Evolutionary conservation across 73 alveolate species (phyloP).

Genomic region (Tetrahymena thermophila): DNA sequence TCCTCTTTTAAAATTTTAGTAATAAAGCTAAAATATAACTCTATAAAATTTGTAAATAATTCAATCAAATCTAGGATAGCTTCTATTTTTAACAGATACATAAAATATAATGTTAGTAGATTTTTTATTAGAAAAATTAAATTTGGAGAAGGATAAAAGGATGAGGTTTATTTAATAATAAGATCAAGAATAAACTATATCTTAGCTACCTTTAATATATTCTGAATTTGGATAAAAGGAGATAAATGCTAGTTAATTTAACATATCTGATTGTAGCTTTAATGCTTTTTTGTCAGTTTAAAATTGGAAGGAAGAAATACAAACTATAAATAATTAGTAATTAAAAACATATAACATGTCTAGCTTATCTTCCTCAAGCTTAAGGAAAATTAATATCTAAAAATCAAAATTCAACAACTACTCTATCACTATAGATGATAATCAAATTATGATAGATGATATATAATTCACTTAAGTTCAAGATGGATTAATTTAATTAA

Average conservation of each 20-base stretch:
- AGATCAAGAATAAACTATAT: background rate
- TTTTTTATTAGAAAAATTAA: too few species aligned
- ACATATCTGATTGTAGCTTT: background rate
- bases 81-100: background rate
- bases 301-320: background rate
- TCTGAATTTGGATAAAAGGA: background rate
- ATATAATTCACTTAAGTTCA: background rate
- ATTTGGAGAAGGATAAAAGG: background rate
- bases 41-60: background rate
- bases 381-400: background rate
- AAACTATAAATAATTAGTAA: background rate
- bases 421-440: background rate
- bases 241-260: background rate
- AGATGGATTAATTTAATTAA: background rate
- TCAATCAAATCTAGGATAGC: background rate
- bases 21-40: background rate
- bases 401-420: background rate
- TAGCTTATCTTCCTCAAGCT: background rate
- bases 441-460: background rate
- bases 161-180: too few species aligned
- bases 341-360: background rate
- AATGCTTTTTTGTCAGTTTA: background rate
- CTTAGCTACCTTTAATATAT: background rate
- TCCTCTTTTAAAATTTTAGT: background rate
- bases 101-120: background rate